phyloP scores from a whole-genome alignment of 2,329 filamentous ascomycete genomes.

The Mycogone perniciosa region DNA sequence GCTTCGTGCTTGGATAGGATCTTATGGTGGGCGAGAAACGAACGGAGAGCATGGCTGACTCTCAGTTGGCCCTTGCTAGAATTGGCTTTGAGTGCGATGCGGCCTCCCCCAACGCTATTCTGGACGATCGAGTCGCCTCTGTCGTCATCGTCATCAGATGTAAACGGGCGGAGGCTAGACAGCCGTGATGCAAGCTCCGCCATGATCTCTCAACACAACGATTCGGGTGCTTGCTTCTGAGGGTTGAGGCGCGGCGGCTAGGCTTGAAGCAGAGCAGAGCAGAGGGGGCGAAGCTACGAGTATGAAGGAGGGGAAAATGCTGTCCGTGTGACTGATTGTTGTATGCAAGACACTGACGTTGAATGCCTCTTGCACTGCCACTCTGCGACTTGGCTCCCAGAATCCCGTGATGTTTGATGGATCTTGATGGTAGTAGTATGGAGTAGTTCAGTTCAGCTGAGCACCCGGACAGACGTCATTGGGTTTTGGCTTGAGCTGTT shows the following conservation, averaged over 20 bases:
- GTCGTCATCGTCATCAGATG: slow-evolving; percentile 28
- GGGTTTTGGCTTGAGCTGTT: too few species aligned
- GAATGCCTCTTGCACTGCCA: too few species aligned
- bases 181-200: slow-evolving; percentile 23
- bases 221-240: background rate
- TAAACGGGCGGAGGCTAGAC: slow-evolving; percentile 27
- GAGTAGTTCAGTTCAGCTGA: too few species aligned
- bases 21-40: slow-evolving; percentile 47
- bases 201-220: background rate
- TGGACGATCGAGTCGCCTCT: slow-evolving; percentile 27
- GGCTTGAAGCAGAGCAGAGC: background rate
- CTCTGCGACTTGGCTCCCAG: too few species aligned
- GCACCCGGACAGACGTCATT: too few species aligned
- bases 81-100: slow-evolving; percentile 43
- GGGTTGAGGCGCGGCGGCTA: background rate
- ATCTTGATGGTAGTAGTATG: too few species aligned
- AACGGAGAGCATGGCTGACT: slow-evolving; percentile 52
- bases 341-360: too few species aligned
- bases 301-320: too few species aligned
- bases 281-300: too few species aligned
- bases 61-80: slow-evolving; percentile 47
- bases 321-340: too few species aligned
- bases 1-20: slow-evolving; percentile 45
- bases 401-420: too few species aligned
- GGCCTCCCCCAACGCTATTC: slow-evolving; percentile 51